These are phyloP conservation scores for Elaphomyces granulatus DNA, from an alignment of 495 filamentous ascomycete genomes.

Conservation along the genomic window DNA sequence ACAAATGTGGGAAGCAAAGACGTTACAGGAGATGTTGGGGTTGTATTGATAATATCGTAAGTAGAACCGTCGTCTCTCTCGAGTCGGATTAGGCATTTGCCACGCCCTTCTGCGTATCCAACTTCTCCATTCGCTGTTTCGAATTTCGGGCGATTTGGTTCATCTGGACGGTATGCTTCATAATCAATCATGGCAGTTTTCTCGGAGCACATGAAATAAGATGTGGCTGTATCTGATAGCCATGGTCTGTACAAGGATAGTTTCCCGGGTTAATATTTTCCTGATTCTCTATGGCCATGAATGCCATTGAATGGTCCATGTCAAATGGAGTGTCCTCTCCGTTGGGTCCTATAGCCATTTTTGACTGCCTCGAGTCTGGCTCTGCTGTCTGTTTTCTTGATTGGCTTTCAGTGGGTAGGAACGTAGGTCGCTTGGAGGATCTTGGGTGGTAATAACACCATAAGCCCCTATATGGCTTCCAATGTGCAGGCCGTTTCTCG, in stretches of 20 bases:
- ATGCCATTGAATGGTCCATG: not conserved
- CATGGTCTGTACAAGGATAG: too few species aligned
- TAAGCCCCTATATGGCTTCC: not conserved
- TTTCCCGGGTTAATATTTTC: not conserved
- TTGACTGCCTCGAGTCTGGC: not conserved
- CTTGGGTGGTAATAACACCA: not conserved
- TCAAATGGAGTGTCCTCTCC: not conserved
- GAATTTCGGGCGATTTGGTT: too few species aligned
- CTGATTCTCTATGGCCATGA: not conserved
- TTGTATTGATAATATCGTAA: too few species aligned
- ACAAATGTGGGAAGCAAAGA: not conserved
- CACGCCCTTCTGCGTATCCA: too few species aligned
- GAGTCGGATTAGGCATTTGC: too few species aligned
- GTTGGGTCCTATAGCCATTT: not conserved
- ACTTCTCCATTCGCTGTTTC: too few species aligned
- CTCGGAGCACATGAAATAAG: not conserved
- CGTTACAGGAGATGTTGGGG: not conserved
- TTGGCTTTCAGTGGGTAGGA: not conserved
- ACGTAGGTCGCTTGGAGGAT: not conserved
- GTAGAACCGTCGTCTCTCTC: too few species aligned
- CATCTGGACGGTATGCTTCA: too few species aligned
- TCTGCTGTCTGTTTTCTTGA: not conserved
- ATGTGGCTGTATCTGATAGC: not conserved
- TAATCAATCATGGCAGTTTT: too few species aligned
- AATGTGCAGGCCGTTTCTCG: not conserved